Evolutionary conservation across 495 filamentous ascomycete species (phyloP).

Genomic region (Aspergillus diversus): DNA sequence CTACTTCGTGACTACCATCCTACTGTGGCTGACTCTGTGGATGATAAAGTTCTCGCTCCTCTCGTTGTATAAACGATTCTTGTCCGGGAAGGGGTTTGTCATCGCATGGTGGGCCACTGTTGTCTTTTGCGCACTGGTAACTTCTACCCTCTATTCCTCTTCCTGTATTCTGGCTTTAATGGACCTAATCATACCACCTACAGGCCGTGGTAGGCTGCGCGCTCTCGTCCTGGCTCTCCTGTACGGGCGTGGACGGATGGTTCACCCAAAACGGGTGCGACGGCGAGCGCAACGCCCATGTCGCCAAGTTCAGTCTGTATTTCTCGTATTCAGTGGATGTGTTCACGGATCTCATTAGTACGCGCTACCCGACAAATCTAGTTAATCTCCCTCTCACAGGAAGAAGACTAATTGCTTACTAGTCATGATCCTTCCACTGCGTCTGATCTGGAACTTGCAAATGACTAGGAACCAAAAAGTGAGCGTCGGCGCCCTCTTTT

Average conservation of each 20-base stretch:
- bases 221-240: slow-evolving; percentile 42
- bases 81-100: slow-evolving; percentile 27
- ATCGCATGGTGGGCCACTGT: slow-evolving; percentile 44
- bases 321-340: slow-evolving; percentile 46
- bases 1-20: slow-evolving; percentile 47
- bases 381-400: not conserved
- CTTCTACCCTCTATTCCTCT: slow-evolving; percentile 14
- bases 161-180: not conserved
- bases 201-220: slow-evolving; percentile 40
- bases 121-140: slow-evolving; percentile 37
- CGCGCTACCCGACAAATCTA: slow-evolving; percentile 12
- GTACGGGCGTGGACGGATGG: slow-evolving; percentile 41
- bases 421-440: slow-evolving; percentile 57
- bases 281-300: slow-evolving; percentile 34
- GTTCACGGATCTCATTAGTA: slow-evolving; percentile 50
- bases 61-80: slow-evolving; percentile 45
- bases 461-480: slow-evolving; percentile 49
- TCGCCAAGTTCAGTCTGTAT: slow-evolving; percentile 45
- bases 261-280: slow-evolving; percentile 33
- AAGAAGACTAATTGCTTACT: slow-evolving; percentile 1
- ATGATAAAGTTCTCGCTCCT: slow-evolving; percentile 50
- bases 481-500: slow-evolving; percentile 52
- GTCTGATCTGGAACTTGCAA: slow-evolving; percentile 52
- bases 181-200: too few relatives aligned
- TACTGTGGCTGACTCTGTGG: slow-evolving; percentile 53